Conservation (phyloP, 768 basidiomycete genomes). For the Pleurotus salmoneostramineus region DNA sequence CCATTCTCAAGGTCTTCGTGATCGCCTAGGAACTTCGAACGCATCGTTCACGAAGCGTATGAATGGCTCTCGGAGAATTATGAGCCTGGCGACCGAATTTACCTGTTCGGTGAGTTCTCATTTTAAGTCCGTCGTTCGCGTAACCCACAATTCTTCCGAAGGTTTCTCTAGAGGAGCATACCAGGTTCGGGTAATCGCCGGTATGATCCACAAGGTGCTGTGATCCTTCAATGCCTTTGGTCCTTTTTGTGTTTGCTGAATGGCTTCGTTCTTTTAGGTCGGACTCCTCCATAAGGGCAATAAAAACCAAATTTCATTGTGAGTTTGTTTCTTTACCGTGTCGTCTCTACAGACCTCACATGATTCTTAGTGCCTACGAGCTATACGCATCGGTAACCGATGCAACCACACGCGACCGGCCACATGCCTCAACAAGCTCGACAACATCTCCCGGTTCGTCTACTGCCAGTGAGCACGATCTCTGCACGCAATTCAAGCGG, state of each 20-base stretch:
- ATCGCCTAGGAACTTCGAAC: slow-evolving; percentile 18
- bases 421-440: too few relatives aligned
- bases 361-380: too few relatives aligned
- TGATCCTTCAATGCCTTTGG: not conserved
- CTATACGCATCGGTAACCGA: too few relatives aligned
- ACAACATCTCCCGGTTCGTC: too few relatives aligned
- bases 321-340: too few relatives aligned
- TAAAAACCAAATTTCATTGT: not conserved
- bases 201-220: slow-evolving; percentile 23
- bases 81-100: slow-evolving; percentile 19
- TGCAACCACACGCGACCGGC: too few relatives aligned
- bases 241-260: not conserved
- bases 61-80: slow-evolving; percentile 25
- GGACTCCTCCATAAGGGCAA: slow-evolving; percentile 1
- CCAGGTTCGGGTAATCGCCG: slow-evolving; percentile 25
- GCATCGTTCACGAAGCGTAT: slow-evolving; percentile 20
- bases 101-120: slow-evolving; percentile 18
- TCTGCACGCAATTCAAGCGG: slow-evolving; percentile 16
- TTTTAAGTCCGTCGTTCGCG: too few relatives aligned
- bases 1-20: too few relatives aligned
- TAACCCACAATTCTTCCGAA: too few relatives aligned
- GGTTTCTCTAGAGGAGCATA: slow-evolving; percentile 31
- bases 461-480: too few relatives aligned
- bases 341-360: too few relatives aligned
- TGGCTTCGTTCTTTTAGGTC: slow-evolving; percentile 9